Conservation (phyloP, 306 rosid species). For the Medicago arabica region DNA sequence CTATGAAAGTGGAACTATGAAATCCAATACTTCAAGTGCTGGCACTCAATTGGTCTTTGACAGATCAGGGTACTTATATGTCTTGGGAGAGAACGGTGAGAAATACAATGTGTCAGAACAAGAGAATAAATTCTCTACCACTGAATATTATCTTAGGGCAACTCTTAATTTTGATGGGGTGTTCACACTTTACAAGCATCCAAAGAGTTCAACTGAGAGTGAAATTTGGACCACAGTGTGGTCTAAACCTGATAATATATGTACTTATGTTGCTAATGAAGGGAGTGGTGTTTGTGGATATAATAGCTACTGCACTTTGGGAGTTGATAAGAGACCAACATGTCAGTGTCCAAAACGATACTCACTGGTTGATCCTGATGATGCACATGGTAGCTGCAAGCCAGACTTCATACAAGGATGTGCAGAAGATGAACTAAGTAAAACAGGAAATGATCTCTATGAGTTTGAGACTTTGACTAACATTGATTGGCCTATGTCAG, state of each 20-base stretch:
- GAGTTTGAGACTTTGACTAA: slow-evolving; percentile 7
- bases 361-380: slow-evolving; percentile 44
- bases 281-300: slow-evolving; percentile 52
- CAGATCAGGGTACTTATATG: slow-evolving; percentile 44
- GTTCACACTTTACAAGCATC: slow-evolving; percentile 38
- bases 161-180: slow-evolving; percentile 60
- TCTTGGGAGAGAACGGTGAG: slow-evolving; percentile 17
- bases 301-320: slow-evolving; percentile 41
- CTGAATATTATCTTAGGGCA: slow-evolving; percentile 43
- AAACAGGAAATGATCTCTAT: slow-evolving; percentile 21
- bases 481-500: slow-evolving; percentile 49
- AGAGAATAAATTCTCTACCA: background rate
- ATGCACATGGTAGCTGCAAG: slow-evolving; percentile 47
- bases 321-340: slow-evolving; percentile 25
- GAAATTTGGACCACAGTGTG: slow-evolving; percentile 35
- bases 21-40: slow-evolving; percentile 26
- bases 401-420: slow-evolving; percentile 54
- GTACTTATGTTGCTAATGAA: fast-evolving
- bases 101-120: background rate
- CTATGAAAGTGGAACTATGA: slow-evolving; percentile 15
- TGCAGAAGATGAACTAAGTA: slow-evolving; percentile 37
- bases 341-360: slow-evolving; percentile 55
- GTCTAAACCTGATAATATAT: slow-evolving; percentile 47
- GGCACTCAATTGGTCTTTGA: slow-evolving; percentile 46
- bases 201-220: slow-evolving; percentile 24